These are phyloP conservation scores for Aspergillus sp. DNA, from an alignment of 2,329 filamentous ascomycete species.

Conservation along the genomic window DNA sequence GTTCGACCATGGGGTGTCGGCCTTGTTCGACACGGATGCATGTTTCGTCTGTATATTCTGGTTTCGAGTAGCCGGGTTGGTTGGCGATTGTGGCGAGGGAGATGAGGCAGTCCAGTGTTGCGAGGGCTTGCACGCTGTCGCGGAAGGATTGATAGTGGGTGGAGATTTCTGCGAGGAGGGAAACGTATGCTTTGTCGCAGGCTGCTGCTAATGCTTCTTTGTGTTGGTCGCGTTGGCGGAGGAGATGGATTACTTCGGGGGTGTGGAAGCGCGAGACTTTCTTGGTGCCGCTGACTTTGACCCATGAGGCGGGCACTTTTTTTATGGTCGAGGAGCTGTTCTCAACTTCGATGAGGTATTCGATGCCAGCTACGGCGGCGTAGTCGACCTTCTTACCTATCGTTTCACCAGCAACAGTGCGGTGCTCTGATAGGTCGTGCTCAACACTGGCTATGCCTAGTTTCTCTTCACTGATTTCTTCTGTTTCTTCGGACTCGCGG, in stretches of 20 bases:
- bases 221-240: conserved; percentile 86
- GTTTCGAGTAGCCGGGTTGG: conserved; percentile 82
- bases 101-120: conserved; percentile 81
- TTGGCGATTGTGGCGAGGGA: conserved; percentile 77
- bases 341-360: conserved; percentile 87
- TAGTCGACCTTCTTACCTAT: conserved; percentile 71
- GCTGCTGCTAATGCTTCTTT: conserved; percentile 88
- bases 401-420: conserved; percentile 61
- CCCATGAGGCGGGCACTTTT: conserved; percentile 86
- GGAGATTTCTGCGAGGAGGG: conserved; percentile 66
- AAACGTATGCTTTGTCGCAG: conserved; percentile 74
- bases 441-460: conserved; percentile 87
- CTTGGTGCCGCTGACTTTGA: conserved; percentile 91
- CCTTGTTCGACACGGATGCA: conserved; percentile 66
- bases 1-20: conserved; percentile 93
- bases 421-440: conserved; percentile 75
- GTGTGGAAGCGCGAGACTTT: conserved; percentile 89
- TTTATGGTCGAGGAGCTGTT: conserved; percentile 66
- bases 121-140: conserved; percentile 78
- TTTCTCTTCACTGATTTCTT: conserved; percentile 82
- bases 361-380: conserved; percentile 78
- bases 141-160: conserved; percentile 83
- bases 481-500: conserved; percentile 76
- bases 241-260: conserved; percentile 74
- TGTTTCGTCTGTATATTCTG: conserved; percentile 58